Base-by-base conservation (phyloP, 2,329 filamentous ascomycete species). In the Botryosphaeria dothidea region DNA sequence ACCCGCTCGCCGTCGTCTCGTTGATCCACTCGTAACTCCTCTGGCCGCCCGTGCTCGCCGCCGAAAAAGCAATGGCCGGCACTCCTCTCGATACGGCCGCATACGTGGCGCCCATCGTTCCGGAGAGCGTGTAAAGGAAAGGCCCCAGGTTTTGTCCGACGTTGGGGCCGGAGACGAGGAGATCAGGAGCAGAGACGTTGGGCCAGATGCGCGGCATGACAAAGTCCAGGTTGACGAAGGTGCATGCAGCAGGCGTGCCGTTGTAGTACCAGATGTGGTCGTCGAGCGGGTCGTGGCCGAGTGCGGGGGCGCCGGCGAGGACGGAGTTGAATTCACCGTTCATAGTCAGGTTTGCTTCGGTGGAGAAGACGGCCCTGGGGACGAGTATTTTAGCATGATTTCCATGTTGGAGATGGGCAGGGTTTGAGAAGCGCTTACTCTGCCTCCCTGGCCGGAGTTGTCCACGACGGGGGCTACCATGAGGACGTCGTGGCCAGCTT, bases 261-360 rank as follows among this genome's bases (percentile, higher is more conserved):
- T 87, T 85, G 74, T 86, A 88, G 70, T 87, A 87, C 83, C 83
- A 87, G 67, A 88, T 85, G 66, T 85, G 79, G 61, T 76, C 76
- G 65, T 87, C 83, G 21, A 73, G 71, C 13, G 83, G 84, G 68
- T 86, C 84, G 17, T 74, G 77, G 51, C 86, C 85, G 25, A 85
- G 66, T 0, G 81, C 80, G 3, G 82, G 82, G 0, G 80, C 75
- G 4, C 83, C 83, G 2, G 78, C 74, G 41, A 80, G 80, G 38
- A 85, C 70, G 41, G 84, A 74, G 67, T 77, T 73, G 73, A 78
- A 85, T 65, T 85, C 78, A 0, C 78, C 77, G 46, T 80, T 71
- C 1, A 70, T 63, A 3, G 77, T 77, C 45, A 85, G 75, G 34
- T 78, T 81, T n/a, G 75, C 71, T 11, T 74, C 71, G 31, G 74